Conservation (phyloP, 176 grass and related monocot genomes). For the Musa itinerans region DNA sequence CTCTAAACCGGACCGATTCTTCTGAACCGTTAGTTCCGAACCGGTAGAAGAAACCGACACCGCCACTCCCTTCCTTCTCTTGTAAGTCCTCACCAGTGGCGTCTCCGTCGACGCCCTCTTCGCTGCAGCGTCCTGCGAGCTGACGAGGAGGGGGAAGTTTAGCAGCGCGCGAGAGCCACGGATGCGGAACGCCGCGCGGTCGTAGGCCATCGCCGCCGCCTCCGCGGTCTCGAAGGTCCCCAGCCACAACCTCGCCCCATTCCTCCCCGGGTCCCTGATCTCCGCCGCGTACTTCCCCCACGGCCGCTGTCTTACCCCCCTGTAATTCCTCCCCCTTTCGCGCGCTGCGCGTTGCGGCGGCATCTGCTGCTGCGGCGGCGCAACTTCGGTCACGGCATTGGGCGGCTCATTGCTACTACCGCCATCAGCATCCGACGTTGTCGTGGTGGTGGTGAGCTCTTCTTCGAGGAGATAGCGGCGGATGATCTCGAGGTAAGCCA, state of each 20-base stretch:
- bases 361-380: neutral
- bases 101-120: constrained; percentile 10
- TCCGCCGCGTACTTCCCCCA: constrained; percentile 3
- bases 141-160: constrained; percentile 88
- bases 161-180: constrained; percentile 90
- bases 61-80: constrained; percentile 54
- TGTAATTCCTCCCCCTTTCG: constrained; percentile 60
- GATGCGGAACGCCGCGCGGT: constrained; percentile 91
- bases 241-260: constrained; percentile 91
- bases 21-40: neutral
- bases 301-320: neutral
- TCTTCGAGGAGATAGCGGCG: constrained; percentile 60
- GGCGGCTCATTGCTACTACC: constrained; percentile 23
- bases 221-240: constrained; percentile 92
- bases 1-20: too few species aligned
- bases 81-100: neutral
- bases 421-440: neutral
- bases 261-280: constrained; percentile 69
- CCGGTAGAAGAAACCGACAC: neutral
- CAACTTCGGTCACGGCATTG: constrained; percentile 60
- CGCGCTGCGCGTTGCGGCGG: neutral
- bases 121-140: constrained; percentile 32
- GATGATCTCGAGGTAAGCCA: constrained; percentile 34
- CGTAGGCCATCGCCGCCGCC: constrained; percentile 83
- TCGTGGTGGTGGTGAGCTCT: constrained; percentile 19